A percentile compares a stretch with the other conserved stretches of the same genome.
Evolutionary conservation across 768 basidiomycete genomes (phyloP).

Genomic region (Serendipita sp.): DNA sequence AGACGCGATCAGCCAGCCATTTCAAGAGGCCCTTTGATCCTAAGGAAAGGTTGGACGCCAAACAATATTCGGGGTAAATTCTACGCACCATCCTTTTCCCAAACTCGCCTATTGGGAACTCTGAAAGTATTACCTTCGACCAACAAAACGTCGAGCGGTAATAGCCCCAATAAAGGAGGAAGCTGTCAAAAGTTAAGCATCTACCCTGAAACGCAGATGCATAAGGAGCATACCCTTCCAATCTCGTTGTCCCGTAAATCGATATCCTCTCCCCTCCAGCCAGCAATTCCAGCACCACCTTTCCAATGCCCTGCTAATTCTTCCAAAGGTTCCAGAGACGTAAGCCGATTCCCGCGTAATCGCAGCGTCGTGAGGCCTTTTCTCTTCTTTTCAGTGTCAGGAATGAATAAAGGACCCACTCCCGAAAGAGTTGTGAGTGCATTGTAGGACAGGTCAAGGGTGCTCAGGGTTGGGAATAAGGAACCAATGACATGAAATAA

Average conservation of each 20-base stretch:
- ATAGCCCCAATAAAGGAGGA: conserved; percentile 50
- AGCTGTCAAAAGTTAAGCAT: conserved; percentile 21
- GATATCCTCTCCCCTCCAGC: conserved; percentile 68
- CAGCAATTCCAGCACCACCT: conserved; percentile 41
- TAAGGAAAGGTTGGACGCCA: neutral
- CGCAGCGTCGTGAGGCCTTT: conserved; percentile 49
- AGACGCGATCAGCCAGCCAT: conserved; percentile 32
- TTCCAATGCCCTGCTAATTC: conserved; percentile 48
- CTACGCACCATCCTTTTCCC: conserved; percentile 57
- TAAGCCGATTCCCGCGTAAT: conserved; percentile 52
- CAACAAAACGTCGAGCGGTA: conserved; percentile 65
- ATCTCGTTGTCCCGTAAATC: conserved; percentile 75
- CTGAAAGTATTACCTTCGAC: conserved; percentile 82
- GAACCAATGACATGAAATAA: conserved; percentile 42
- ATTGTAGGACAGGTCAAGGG: conserved; percentile 67
- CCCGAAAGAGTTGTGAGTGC: conserved; percentile 29
- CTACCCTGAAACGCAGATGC: too few species aligned
- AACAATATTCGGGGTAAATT: neutral
- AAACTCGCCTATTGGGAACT: conserved; percentile 61
- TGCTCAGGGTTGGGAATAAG: conserved; percentile 55
- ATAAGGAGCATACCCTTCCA: conserved; percentile 20
- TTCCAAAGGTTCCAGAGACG: conserved; percentile 45
- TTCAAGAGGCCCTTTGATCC: conserved; percentile 62
- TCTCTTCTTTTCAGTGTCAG: conserved; percentile 15
- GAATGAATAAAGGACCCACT: conserved; percentile 9